These are phyloP conservation scores for Dactylella cylindrospora DNA, from an alignment of 2,329 filamentous ascomycete species.

Conservation along the genomic window DNA sequence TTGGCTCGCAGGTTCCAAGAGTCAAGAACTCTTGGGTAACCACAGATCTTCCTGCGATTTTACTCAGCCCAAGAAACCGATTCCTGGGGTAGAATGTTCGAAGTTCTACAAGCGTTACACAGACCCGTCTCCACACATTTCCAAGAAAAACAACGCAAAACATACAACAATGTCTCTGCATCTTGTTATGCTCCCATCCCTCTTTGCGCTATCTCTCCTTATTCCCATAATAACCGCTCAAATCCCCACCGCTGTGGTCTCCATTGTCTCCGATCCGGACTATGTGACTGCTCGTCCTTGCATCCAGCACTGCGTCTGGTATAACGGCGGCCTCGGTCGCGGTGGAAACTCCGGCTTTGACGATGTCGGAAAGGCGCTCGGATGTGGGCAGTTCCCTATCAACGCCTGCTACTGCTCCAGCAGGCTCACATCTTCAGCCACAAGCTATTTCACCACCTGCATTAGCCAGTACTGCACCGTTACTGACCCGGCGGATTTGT, in stretches of 20 bases:
- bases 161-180: slow-evolving; percentile 14
- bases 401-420: slow-evolving; percentile 49
- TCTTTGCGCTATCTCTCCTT: slow-evolving; percentile 4
- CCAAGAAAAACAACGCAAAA: too few species aligned
- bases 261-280: slow-evolving; percentile 31
- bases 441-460: slow-evolving; percentile 47
- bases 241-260: slow-evolving; percentile 21
- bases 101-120: too few species aligned
- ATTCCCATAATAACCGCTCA: slow-evolving; percentile 3
- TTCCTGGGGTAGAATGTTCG: too few species aligned
- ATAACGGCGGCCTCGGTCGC: slow-evolving; percentile 49
- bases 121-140: too few species aligned
- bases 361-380: slow-evolving; percentile 43
- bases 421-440: slow-evolving; percentile 46
- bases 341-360: slow-evolving; percentile 37
- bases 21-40: too few species aligned
- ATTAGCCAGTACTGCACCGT: slow-evolving; percentile 47
- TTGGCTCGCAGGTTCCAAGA: too few species aligned
- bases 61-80: too few species aligned
- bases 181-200: not conserved
- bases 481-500: slow-evolving; percentile 46
- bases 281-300: slow-evolving; percentile 45
- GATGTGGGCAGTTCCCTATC: slow-evolving; percentile 47
- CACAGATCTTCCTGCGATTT: too few species aligned
- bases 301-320: slow-evolving; percentile 47